Evolutionary conservation across 305 asterid species (phyloP).

Genomic region (Fraxinus velutina): DNA sequence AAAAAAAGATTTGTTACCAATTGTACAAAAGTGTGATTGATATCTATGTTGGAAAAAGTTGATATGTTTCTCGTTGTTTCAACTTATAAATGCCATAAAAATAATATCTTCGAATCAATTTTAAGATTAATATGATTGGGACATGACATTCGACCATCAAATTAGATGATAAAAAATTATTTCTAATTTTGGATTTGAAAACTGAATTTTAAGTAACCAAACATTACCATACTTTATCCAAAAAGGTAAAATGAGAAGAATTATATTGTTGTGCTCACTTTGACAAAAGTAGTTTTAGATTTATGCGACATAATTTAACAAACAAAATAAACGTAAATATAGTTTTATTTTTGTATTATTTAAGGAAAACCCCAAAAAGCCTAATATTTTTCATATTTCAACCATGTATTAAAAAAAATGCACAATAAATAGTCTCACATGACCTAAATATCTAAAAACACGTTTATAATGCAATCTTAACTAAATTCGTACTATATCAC

Average conservation of each 20-base stretch:
- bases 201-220: not conserved
- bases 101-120: not conserved
- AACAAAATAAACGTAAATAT: not conserved
- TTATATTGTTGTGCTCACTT: not conserved
- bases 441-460: not conserved
- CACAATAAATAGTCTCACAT: not conserved
- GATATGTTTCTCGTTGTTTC: not conserved
- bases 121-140: not conserved
- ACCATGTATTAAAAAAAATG: not conserved
- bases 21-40: not conserved
- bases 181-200: not conserved
- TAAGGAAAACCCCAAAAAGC: not conserved
- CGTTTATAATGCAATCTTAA: not conserved
- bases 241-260: not conserved
- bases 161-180: not conserved
- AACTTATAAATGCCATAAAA: not conserved
- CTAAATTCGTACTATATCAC: not conserved
- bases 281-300: not conserved
- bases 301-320: not conserved
- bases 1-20: not conserved
- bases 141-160: not conserved
- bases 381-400: not conserved
- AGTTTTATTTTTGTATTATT: not conserved
- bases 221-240: not conserved
- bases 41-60: not conserved